Evolutionary conservation across 1,284 basidiomycete genomes (phyloP).

Genomic region (Fistulinella staudtii): DNA sequence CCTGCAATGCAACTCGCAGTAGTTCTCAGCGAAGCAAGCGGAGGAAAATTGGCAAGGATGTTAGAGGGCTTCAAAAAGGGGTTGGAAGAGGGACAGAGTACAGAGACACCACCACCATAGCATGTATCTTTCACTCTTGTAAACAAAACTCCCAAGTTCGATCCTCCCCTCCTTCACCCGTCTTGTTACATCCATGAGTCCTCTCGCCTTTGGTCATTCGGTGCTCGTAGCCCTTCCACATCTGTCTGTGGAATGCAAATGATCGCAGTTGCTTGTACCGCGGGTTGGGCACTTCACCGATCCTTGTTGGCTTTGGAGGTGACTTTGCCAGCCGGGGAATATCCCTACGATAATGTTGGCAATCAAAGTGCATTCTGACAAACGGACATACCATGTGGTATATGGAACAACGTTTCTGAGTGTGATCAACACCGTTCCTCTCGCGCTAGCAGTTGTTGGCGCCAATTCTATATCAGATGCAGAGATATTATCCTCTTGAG

Average conservation of each 20-base stretch:
- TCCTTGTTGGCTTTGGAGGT: conserved; percentile 47
- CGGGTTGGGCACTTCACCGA: conserved; percentile 53
- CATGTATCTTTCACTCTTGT: conserved; percentile 23
- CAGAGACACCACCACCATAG: conserved; percentile 23
- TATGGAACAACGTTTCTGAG: conserved; percentile 87
- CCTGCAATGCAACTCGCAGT: conserved; percentile 68
- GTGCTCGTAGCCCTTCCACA: conserved; percentile 87
- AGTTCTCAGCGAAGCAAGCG: conserved; percentile 68
- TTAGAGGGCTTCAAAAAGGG: conserved; percentile 74
- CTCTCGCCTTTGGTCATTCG: conserved; percentile 86
- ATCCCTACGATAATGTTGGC: conserved; percentile 50
- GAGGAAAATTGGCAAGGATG: conserved; percentile 69
- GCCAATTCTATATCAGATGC: conserved; percentile 26
- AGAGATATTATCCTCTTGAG: conserved; percentile 23
- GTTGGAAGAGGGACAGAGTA: conserved; percentile 51
- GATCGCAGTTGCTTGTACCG: conserved; percentile 74
- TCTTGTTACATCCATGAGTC: conserved; percentile 58
- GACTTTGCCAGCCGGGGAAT: conserved; percentile 77
- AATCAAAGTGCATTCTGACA: not conserved
- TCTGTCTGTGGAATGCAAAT: conserved; percentile 71
- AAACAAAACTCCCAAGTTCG: conserved; percentile 77
- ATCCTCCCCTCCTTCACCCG: conserved; percentile 71
- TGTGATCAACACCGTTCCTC: conserved; percentile 81
- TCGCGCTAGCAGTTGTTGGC: conserved; percentile 12
- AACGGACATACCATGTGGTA: conserved; percentile 68